Evolutionary conservation across 176 grass and related monocot genomes (phyloP).

Genomic region (Aechmea fasciata): DNA sequence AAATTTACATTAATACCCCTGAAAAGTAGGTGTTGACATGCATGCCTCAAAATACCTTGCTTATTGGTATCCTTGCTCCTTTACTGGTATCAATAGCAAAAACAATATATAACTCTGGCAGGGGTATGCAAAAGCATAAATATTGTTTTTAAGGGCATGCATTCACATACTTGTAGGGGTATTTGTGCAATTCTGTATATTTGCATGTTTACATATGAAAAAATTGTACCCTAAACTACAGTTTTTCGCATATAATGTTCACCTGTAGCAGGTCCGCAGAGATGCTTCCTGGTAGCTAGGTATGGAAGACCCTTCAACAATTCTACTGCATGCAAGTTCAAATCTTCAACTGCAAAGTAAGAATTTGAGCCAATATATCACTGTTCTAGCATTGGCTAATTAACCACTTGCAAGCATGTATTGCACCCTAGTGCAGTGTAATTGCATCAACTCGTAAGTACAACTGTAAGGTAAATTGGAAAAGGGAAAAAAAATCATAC

Average conservation of each 20-base stretch:
- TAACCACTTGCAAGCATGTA: neutral
- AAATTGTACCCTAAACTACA: slow-evolving; percentile 13
- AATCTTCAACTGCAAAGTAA: slow-evolving; percentile 61
- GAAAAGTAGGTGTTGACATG: too few relatives aligned
- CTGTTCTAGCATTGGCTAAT: neutral
- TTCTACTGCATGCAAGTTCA: slow-evolving; percentile 58
- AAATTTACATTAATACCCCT: too few relatives aligned
- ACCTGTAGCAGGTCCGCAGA: slow-evolving; percentile 82
- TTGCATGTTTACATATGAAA: neutral
- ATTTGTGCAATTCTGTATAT: too few relatives aligned
- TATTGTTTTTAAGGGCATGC: too few relatives aligned
- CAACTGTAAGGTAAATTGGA: neutral
- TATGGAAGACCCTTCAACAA: slow-evolving; percentile 39
- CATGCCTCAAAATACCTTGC: too few relatives aligned
- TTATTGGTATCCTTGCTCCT: too few relatives aligned
- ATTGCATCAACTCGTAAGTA: slow-evolving; percentile 34
- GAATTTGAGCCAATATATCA: neutral
- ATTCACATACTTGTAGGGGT: too few relatives aligned
- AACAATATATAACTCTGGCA: too few relatives aligned
- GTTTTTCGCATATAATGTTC: slow-evolving; percentile 1
- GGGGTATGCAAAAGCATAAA: too few relatives aligned
- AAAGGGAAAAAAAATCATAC: neutral
- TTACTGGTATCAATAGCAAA: too few relatives aligned
- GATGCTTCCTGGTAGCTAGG: slow-evolving; percentile 81
- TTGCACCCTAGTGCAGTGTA: too few relatives aligned